Evolutionary conservation across 1,284 basidiomycete species (phyloP), one percentile per base, ranked within the genome.

Genomic region (Microbotryum silenes-acaulis): DNA sequence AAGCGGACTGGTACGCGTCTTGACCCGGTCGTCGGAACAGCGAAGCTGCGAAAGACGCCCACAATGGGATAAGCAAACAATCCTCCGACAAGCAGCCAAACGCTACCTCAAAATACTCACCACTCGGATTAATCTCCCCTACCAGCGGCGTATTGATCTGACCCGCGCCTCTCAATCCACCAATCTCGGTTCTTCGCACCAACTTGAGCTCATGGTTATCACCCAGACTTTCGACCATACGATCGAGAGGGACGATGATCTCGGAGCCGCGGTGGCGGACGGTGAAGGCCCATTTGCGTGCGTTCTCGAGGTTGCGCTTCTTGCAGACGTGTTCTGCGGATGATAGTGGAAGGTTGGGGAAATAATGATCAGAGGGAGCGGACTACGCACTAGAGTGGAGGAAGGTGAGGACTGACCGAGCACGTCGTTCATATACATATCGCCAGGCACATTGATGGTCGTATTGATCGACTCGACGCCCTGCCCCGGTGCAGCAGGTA

Each of bases 351-450:
- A 21, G 57, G 8, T 9, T 31, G 48, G 16, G 21, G 48, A 18
- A 53, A 23, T 23, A n/a, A 29, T 27, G 37, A 12, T 49, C 25
- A 53, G 31, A 44, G 27, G 50, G 51, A 70, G 31, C 31, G 31
- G 31, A 31, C 31, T 10, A 31, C 31, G 31, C 46, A 9, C 31
- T 72, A 56, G 20, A 74, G 62, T 73, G 25, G n/a, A 12, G 10
- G 20, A 42, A 18, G 29, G n/a, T n/a, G 44, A 33, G 21, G 4
- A 73, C 65, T 69, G 67, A 69, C 97, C 93, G 46, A 97, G 82
- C 1, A 93, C 89, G 75, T 99, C 93, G 60, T 91, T 89, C 81
- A 97, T 87, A 75, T 97, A 98, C 86, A 91, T 96, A n/a, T 90
- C 91, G 18, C 87, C 83, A 4, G 90, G 71, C 16, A 77, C 74